Evolutionary conservation across 805 yeast genomes (phyloP).

Genomic region (Wickerhamiella kazuoi): DNA sequence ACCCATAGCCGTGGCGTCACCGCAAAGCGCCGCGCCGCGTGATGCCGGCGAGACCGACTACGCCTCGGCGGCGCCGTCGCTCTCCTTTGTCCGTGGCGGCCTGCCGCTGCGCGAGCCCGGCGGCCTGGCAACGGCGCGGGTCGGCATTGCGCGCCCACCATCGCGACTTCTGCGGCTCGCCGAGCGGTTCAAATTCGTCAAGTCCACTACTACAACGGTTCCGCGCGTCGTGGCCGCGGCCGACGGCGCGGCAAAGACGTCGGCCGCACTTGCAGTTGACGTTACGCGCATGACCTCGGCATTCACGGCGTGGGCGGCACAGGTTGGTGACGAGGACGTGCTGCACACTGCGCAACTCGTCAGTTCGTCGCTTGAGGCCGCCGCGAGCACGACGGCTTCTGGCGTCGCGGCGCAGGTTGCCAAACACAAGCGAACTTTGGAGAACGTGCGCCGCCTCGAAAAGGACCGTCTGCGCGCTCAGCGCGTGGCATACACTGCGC

Average conservation of each 20-base stretch:
- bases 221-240: background rate
- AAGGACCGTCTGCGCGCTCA: background rate
- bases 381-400: background rate
- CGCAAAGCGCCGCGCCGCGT: too few relatives aligned
- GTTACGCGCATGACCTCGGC: background rate
- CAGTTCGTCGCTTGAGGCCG: background rate
- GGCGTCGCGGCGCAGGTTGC: background rate
- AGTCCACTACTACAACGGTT: background rate
- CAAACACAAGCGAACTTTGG: background rate
- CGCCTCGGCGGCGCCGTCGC: too few relatives aligned
- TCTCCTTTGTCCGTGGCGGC: too few relatives aligned
- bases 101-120: too few relatives aligned
- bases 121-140: too few relatives aligned
- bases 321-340: background rate
- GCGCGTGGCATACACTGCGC: background rate
- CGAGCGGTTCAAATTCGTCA: background rate
- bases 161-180: background rate
- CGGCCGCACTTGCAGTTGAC: background rate
- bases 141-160: too few relatives aligned
- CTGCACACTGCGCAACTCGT: background rate
- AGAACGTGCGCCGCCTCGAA: background rate
- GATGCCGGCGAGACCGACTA: too few relatives aligned
- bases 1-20: too few relatives aligned
- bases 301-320: background rate
- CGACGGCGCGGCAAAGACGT: background rate